Evolutionary conservation across 768 basidiomycete genomes (phyloP).

Genomic region (Macrolepiota fuliginosa): DNA sequence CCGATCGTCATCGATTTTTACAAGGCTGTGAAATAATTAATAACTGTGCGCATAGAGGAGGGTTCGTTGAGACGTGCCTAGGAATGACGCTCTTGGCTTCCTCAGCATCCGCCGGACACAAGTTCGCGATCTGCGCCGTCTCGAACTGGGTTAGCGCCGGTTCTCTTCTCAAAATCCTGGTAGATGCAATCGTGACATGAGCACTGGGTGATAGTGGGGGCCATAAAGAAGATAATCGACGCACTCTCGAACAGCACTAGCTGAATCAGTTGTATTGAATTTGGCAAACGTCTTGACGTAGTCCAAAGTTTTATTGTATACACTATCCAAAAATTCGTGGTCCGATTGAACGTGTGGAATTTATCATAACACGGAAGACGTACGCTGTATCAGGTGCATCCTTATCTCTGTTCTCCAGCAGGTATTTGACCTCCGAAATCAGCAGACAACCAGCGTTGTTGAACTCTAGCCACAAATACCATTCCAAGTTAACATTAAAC

Average conservation of each 20-base stretch:
- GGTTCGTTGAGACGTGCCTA: constrained; percentile 46
- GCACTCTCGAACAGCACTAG: constrained; percentile 84
- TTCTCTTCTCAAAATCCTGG: constrained; percentile 75
- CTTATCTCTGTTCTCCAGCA: constrained; percentile 84
- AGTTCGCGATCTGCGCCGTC: constrained; percentile 88
- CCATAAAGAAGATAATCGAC: constrained; percentile 22
- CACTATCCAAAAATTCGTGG: constrained; percentile 39
- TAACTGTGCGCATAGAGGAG: background rate
- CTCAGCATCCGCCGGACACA: constrained; percentile 84
- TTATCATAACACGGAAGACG: constrained; percentile 21
- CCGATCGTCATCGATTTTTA: constrained; percentile 85
- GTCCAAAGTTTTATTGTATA: constrained; percentile 90
- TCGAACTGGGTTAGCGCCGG: constrained; percentile 85
- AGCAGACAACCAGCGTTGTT: constrained; percentile 89
- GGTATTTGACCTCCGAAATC: constrained; percentile 90
- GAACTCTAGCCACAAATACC: constrained; percentile 55
- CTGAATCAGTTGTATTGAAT: constrained; percentile 83
- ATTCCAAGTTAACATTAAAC: background rate
- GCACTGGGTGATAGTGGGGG: background rate
- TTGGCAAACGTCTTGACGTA: constrained; percentile 91
- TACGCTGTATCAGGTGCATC: constrained; percentile 87
- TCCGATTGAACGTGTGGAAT: background rate
- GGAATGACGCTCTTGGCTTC: constrained; percentile 92
- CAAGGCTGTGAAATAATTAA: constrained; percentile 47
- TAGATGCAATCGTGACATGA: background rate